Evolutionary conservation across 257 asterid species (phyloP).

Genomic region (Asclepias syriaca): DNA sequence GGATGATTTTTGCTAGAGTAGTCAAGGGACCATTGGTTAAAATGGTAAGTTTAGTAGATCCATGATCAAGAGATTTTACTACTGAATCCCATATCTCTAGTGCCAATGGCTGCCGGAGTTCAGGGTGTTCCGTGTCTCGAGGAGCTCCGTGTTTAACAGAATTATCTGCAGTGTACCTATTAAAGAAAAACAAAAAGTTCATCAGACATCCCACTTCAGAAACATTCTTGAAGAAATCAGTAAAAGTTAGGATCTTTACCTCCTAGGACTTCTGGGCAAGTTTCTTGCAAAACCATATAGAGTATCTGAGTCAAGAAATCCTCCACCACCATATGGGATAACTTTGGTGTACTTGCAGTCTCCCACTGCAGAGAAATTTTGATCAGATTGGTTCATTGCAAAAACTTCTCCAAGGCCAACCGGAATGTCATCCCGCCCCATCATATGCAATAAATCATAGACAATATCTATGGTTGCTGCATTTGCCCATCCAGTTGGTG

Average conservation of each 20-base stretch:
- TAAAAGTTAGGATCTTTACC: slow-evolving; percentile 27
- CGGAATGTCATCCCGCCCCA: slow-evolving; percentile 89
- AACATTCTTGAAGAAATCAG: background rate
- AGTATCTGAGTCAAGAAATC: slow-evolving; percentile 80
- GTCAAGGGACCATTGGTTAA: slow-evolving; percentile 89
- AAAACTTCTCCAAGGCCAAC: slow-evolving; percentile 74
- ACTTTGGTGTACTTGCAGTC: slow-evolving; percentile 66
- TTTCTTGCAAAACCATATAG: slow-evolving; percentile 69
- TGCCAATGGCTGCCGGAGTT: slow-evolving; percentile 75
- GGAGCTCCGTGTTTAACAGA: slow-evolving; percentile 69
- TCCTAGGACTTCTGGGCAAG: slow-evolving; percentile 79
- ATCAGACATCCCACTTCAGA: background rate
- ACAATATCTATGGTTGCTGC: slow-evolving; percentile 77
- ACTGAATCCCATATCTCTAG: slow-evolving; percentile 67
- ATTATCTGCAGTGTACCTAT: slow-evolving; percentile 74
- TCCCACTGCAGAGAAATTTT: slow-evolving; percentile 48
- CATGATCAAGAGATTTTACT: slow-evolving; percentile 39
- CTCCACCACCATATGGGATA: slow-evolving; percentile 82
- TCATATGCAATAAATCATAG: slow-evolving; percentile 83
- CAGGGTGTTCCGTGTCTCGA: slow-evolving; percentile 67
- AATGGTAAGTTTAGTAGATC: slow-evolving; percentile 60
- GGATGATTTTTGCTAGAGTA: slow-evolving; percentile 57
- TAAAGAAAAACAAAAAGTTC: background rate
- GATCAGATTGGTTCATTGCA: slow-evolving; percentile 56
- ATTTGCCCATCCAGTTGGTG: slow-evolving; percentile 89